phyloP scores from a whole-genome alignment of 225 moss, liverwort and hornwort species.

The Polytrichum commune region DNA sequence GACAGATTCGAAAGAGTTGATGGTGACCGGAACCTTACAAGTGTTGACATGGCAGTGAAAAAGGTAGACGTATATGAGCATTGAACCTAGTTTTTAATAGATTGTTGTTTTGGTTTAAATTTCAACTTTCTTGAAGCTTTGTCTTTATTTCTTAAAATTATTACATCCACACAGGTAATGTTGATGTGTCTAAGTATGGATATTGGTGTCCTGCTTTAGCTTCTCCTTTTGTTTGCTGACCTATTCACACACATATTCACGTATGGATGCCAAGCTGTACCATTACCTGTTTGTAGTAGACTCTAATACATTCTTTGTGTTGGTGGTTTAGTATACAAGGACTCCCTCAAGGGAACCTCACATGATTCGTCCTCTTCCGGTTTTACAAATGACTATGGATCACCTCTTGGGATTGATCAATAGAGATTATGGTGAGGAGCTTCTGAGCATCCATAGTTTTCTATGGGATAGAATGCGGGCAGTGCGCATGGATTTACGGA shows the following conservation, averaged over 20 bases:
- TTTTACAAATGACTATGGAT: slow-evolving; percentile 69
- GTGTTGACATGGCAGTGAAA: slow-evolving; percentile 84
- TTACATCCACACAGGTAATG: too few relatives aligned
- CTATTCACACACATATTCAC: too few relatives aligned
- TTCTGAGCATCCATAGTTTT: slow-evolving; percentile 85
- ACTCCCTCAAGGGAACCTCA: slow-evolving; percentile 89
- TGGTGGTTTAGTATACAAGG: slow-evolving; percentile 80
- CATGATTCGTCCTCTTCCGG: slow-evolving; percentile 86
- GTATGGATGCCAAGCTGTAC: too few relatives aligned
- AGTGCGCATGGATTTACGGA: slow-evolving; percentile 97
- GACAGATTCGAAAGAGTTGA: slow-evolving; percentile 95
- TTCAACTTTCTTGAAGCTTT: too few relatives aligned
- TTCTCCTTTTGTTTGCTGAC: too few relatives aligned
- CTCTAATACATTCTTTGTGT: slow-evolving; percentile 9
- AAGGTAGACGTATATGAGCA: slow-evolving; percentile 40
- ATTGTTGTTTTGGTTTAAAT: too few relatives aligned
- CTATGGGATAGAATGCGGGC: slow-evolving; percentile 99
- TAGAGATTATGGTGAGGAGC: slow-evolving; percentile 77
- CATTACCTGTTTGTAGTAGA: background rate
- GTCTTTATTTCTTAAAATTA: too few relatives aligned
- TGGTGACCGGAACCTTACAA: slow-evolving; percentile 84
- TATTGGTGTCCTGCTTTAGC: too few relatives aligned
- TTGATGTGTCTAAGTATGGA: too few relatives aligned
- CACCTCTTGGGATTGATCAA: slow-evolving; percentile 73
- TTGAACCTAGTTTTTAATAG: too few relatives aligned